Evolutionary conservation across 1,284 basidiomycete species (phyloP).

Genomic region (Abortiporus biennis): DNA sequence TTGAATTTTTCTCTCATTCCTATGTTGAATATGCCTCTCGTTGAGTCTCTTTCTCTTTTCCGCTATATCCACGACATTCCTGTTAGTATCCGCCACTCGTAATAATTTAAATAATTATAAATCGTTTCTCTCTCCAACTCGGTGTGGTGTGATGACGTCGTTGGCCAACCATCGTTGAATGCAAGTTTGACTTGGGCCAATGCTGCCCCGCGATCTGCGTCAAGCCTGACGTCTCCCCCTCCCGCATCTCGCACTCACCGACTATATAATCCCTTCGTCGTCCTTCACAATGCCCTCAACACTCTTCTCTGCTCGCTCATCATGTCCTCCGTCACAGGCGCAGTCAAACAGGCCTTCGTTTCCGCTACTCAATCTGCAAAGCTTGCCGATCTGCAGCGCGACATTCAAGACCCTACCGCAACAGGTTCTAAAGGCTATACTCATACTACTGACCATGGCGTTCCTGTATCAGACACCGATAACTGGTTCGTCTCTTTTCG

Average conservation of each 20-base stretch:
- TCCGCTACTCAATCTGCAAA: constrained; percentile 31
- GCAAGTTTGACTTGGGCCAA: too few species aligned
- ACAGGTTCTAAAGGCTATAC: constrained; percentile 23
- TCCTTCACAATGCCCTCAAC: neutral
- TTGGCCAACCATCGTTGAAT: too few species aligned
- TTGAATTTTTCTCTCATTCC: too few species aligned
- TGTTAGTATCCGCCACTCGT: too few species aligned
- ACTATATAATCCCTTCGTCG: neutral
- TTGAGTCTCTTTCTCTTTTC: too few species aligned
- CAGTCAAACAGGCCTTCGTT: constrained; percentile 22
- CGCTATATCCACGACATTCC: too few species aligned
- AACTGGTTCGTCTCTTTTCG: constrained; percentile 42
- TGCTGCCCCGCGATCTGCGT: too few species aligned
- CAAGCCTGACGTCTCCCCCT: constrained; percentile 1
- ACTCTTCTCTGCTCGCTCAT: neutral
- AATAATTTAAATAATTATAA: too few species aligned
- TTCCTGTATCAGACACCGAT: constrained; percentile 55
- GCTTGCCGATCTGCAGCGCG: constrained; percentile 37
- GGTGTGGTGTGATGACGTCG: too few species aligned
- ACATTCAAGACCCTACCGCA: constrained; percentile 31
- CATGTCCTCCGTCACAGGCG: constrained; percentile 18
- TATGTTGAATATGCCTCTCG: too few species aligned
- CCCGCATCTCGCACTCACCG: neutral
- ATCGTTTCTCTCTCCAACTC: too few species aligned
- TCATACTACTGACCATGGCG: constrained; percentile 59